Evolutionary conservation across 228 moss, liverwort and hornwort genomes (phyloP), one percentile per base, ranked within the genome.

Genomic region (Sphagnum magellanicum): DNA sequence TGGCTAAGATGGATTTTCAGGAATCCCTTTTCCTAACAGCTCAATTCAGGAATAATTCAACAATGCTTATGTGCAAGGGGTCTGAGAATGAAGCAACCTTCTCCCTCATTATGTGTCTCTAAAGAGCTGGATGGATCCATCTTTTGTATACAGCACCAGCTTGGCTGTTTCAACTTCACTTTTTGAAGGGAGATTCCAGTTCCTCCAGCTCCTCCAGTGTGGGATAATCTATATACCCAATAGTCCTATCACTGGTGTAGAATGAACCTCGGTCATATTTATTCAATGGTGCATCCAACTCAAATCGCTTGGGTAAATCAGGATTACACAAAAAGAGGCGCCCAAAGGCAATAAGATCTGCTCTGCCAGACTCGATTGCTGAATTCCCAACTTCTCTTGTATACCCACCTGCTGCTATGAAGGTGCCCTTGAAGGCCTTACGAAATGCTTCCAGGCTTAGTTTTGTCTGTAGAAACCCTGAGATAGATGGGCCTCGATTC

Each of bases 161-260:
- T 32, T 32, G 32, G 32, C 32, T 32, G 32, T 32, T 32, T 32
- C 32, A 32, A 32, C 3, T 32, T 32, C 32, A 32, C 32, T 32
- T 32, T 32, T 32, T 32, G 32, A 32, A 32, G 32, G 32, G 32
- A 32, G 32, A 32, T 32, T 32, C 32, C 32, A 32, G 32, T 32
- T 32, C 32, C 61, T 50, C 60, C 0, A 83, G 51, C 65, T 88
- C 83, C 61, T 86, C 80, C 48, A 94, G 57, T 51, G 82, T 83
- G 5, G 92, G 92, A 59, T 95, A 90, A 73, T 92, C 90, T 5
- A 80, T 92, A 50, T 90, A 95, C 3, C 95, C 90, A 32, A 60
- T 67, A 5, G 68, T 74, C 71, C 75, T 82, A 60, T 48, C 79
- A 4, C 50, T 12, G 0, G 79, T 73, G 63, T 85, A 87, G 65